A percentile compares a stretch with the other conserved stretches of the same genome.
Conservation (phyloP, 257 asterid genomes). For the Nicotiana knightiana region DNA sequence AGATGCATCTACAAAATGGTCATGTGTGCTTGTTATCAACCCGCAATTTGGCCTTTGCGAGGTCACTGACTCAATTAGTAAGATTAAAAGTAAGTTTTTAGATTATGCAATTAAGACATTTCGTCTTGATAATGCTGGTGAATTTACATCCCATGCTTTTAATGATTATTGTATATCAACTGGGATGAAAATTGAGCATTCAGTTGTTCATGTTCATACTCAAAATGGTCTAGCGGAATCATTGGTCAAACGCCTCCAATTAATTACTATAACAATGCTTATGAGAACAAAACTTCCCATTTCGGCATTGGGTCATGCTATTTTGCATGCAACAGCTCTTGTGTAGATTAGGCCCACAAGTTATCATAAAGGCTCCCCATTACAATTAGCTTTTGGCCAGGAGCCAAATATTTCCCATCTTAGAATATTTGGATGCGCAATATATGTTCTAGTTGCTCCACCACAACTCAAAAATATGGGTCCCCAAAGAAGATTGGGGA, state of each 20-base stretch:
- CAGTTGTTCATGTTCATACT: background rate
- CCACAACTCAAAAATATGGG: background rate
- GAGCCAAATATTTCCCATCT: background rate
- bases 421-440: background rate
- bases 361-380: too few relatives aligned
- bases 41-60: background rate
- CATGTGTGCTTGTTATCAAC: conserved; percentile 1
- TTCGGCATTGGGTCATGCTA: too few relatives aligned
- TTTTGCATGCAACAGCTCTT: too few relatives aligned
- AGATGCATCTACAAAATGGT: background rate
- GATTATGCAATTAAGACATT: background rate
- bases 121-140: background rate
- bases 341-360: too few relatives aligned
- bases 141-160: background rate
- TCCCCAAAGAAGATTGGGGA: background rate
- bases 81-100: background rate
- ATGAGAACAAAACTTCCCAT: background rate
- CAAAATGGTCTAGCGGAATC: background rate
- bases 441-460: background rate
- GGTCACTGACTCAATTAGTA: too few relatives aligned
- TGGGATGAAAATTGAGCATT: background rate
- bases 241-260: background rate
- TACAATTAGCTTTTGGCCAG: too few relatives aligned
- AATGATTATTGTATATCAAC: background rate
- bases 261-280: background rate